phyloP scores from a whole-genome alignment of 2,329 filamentous ascomycete species.

The Colletotrichum karsti region DNA sequence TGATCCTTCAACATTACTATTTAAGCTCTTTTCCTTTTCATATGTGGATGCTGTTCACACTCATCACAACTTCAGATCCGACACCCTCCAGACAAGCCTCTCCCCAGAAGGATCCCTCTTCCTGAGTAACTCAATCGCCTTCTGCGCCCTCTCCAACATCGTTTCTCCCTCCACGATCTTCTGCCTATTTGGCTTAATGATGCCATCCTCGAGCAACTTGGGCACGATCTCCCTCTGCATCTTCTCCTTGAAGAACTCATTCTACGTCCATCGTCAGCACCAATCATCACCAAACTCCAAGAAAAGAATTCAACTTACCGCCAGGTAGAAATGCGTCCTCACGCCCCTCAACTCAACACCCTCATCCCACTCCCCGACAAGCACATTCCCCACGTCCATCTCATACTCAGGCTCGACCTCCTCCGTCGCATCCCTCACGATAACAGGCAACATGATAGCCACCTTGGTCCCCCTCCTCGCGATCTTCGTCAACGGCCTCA shows the following conservation, averaged over 20 bases:
- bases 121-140: slow-evolving; percentile 44
- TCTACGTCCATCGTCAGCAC: slow-evolving; percentile 44
- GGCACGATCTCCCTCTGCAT: slow-evolving; percentile 65
- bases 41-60: too few relatives aligned
- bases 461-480: slow-evolving; percentile 59
- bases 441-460: slow-evolving; percentile 68
- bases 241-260: slow-evolving; percentile 62
- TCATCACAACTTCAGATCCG: slow-evolving; percentile 2
- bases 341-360: slow-evolving; percentile 64
- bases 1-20: too few relatives aligned
- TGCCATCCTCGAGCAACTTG: slow-evolving; percentile 47
- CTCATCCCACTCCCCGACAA: slow-evolving; percentile 53
- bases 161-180: slow-evolving; percentile 50
- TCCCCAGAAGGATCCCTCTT: slow-evolving; percentile 49
- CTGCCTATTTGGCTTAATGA: slow-evolving; percentile 51
- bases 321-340: slow-evolving; percentile 61
- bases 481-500: slow-evolving; percentile 59
- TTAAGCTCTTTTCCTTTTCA: too few relatives aligned
- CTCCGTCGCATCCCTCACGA: slow-evolving; percentile 59
- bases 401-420: slow-evolving; percentile 58
- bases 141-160: slow-evolving; percentile 47
- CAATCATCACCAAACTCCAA: not conserved
- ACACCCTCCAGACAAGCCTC: slow-evolving; percentile 48
- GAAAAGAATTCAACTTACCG: slow-evolving; percentile 43
- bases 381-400: slow-evolving; percentile 54